Evolutionary conservation across 2,329 filamentous ascomycete species (phyloP).

Genomic region (Aspergillus costaricaensis): DNA sequence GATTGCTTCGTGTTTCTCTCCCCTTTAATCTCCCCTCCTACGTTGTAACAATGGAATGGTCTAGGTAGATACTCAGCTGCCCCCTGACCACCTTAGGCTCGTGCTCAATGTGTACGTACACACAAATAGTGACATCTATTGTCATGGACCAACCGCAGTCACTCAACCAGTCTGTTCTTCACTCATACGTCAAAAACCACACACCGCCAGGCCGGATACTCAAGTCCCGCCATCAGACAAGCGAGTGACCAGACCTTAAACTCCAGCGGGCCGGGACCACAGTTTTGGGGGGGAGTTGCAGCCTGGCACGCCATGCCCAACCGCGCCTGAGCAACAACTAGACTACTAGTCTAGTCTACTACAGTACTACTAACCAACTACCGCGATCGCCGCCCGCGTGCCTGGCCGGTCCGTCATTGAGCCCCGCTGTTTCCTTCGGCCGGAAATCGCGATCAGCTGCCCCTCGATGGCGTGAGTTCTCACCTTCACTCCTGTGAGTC

Average conservation of each 20-base stretch:
- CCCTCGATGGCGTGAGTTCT: constrained; percentile 20
- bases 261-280: constrained; percentile 5
- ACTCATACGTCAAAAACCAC: neutral
- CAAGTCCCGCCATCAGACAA: constrained; percentile 16
- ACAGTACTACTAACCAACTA: neutral
- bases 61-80: too few species aligned
- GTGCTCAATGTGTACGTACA: too few species aligned
- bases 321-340: constrained; percentile 6
- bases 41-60: too few species aligned
- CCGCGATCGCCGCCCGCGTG: constrained; percentile 8
- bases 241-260: constrained; percentile 9
- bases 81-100: too few species aligned
- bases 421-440: constrained; percentile 15
- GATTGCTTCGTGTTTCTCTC: constrained; percentile 5
- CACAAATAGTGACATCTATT: too few species aligned
- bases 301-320: constrained; percentile 3
- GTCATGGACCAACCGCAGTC: too few species aligned
- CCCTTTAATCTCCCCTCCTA: neutral
- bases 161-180: neutral
- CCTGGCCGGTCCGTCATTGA: constrained; percentile 8
- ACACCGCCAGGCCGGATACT: constrained; percentile 8
- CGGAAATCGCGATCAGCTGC: constrained; percentile 14
- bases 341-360: neutral
- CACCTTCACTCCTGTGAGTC: neutral
- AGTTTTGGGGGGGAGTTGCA: neutral